Percentiles rank a stretch among this genome's conserved stretches.
Evolutionary conservation across 2,329 filamentous ascomycete genomes (phyloP).

Genomic region (Trichoderma semiorbis): DNA sequence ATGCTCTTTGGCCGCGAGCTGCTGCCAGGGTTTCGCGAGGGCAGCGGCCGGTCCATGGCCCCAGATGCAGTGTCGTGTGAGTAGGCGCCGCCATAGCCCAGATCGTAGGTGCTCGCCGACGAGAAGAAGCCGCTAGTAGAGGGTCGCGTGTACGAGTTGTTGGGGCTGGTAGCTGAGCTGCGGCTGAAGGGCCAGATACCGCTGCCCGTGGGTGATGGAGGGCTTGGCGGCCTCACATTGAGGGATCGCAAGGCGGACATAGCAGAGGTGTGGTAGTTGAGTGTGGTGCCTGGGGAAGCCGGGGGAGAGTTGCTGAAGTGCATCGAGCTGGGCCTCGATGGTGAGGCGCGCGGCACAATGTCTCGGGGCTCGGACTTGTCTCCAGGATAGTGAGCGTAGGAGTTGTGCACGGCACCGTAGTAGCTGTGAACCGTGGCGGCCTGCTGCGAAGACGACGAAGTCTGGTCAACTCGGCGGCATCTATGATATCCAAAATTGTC

Average conservation of each 20-base stretch:
- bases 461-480: slow-evolving; percentile 54
- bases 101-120: slow-evolving; percentile 48
- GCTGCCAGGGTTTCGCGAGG: slow-evolving; percentile 50
- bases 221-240: slow-evolving; percentile 52
- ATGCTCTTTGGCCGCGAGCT: slow-evolving; percentile 60
- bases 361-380: slow-evolving; percentile 54
- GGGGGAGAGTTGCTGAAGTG: slow-evolving; percentile 52
- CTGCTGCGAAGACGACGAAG: slow-evolving; percentile 28
- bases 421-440: slow-evolving; percentile 30
- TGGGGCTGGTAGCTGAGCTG: slow-evolving; percentile 50
- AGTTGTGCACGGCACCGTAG: slow-evolving; percentile 30
- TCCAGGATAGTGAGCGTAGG: slow-evolving; percentile 43
- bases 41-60: slow-evolving; percentile 53
- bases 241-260: slow-evolving; percentile 55
- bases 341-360: slow-evolving; percentile 61
- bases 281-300: slow-evolving; percentile 40
- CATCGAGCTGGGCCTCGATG: slow-evolving; percentile 56
- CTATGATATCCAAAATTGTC: slow-evolving; percentile 32
- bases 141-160: slow-evolving; percentile 45
- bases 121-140: slow-evolving; percentile 42
- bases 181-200: slow-evolving; percentile 54
- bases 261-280: slow-evolving; percentile 46
- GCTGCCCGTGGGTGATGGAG: slow-evolving; percentile 49
- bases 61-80: slow-evolving; percentile 26
- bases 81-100: slow-evolving; percentile 37